These are phyloP conservation scores for Stenocarpella maydis DNA, from an alignment of 2,329 filamentous ascomycete species.

Conservation along the genomic window DNA sequence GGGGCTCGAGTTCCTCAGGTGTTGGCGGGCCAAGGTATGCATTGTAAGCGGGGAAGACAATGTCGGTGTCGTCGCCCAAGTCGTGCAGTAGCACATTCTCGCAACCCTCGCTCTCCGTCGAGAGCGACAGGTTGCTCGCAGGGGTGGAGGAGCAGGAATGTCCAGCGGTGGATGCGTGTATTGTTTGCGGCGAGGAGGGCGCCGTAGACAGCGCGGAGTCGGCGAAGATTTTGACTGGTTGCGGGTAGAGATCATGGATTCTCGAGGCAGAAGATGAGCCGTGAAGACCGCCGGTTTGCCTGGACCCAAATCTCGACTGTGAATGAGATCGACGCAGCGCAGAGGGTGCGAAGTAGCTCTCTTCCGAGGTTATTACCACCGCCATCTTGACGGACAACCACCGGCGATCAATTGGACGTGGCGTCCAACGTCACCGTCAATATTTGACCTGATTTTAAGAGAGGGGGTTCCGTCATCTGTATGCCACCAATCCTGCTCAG, in stretches of 20 bases:
- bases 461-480: conserved; percentile 39
- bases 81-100: conserved; percentile 52
- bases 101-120: conserved; percentile 55
- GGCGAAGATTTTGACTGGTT: conserved; percentile 52
- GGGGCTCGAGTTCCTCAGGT: conserved; percentile 59
- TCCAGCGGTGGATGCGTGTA: conserved; percentile 61
- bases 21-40: conserved; percentile 39
- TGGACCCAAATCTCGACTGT: conserved; percentile 62
- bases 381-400: conserved; percentile 54
- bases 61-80: conserved; percentile 54
- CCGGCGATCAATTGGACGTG: conserved; percentile 38
- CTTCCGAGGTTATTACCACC: conserved; percentile 64
- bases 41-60: conserved; percentile 35
- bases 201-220: conserved; percentile 61
- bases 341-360: conserved; percentile 64
- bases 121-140: conserved; percentile 69
- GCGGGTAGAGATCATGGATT: conserved; percentile 56
- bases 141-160: conserved; percentile 70
- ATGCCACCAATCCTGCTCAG: conserved; percentile 29
- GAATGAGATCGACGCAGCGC: conserved; percentile 67
- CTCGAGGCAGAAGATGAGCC: conserved; percentile 56
- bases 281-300: conserved; percentile 50
- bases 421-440: conserved; percentile 42
- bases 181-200: conserved; percentile 63
- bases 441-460: conserved; percentile 33